phyloP scores from a whole-genome alignment of 1,139 yeast genomes.

The Nakaseomyces sp. region DNA sequence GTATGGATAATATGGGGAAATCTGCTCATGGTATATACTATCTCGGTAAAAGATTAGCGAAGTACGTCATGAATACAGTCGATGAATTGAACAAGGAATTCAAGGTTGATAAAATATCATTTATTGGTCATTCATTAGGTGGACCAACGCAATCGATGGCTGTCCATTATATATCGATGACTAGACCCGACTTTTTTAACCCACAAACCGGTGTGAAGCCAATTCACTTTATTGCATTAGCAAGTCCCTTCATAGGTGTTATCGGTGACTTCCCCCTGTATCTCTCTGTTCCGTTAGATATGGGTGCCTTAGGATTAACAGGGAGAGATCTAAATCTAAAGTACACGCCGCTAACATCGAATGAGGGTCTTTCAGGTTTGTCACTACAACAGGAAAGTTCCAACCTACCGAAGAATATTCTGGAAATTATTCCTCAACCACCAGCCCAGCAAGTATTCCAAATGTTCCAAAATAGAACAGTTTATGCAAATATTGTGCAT shows the following conservation, averaged over 20 bases:
- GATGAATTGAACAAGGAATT: slow-evolving; percentile 31
- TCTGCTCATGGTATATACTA: slow-evolving; percentile 56
- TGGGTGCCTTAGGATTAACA: slow-evolving; percentile 55
- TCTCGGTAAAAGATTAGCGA: slow-evolving; percentile 52
- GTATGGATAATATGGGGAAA: slow-evolving; percentile 49
- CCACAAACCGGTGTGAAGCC: slow-evolving; percentile 37
- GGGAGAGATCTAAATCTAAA: slow-evolving; percentile 53
- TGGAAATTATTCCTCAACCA: slow-evolving; percentile 45
- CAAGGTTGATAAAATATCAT: slow-evolving; percentile 44
- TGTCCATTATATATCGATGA: slow-evolving; percentile 42
- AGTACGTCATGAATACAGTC: slow-evolving; percentile 44
- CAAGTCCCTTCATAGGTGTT: slow-evolving; percentile 56
- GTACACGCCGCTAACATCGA: slow-evolving; percentile 27
- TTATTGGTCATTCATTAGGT: slow-evolving; percentile 59
- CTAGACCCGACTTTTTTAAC: slow-evolving; percentile 47
- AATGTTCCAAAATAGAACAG: slow-evolving; percentile 42
- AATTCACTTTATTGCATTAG: slow-evolving; percentile 47
- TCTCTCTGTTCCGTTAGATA: slow-evolving; percentile 49
- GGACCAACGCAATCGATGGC: slow-evolving; percentile 61
- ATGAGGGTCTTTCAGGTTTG: slow-evolving; percentile 16
- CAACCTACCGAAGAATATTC: slow-evolving; percentile 35
- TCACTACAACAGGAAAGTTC: slow-evolving; percentile 10
- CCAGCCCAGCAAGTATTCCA: slow-evolving; percentile 44
- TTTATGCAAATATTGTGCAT: slow-evolving; percentile 49
- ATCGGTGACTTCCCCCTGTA: slow-evolving; percentile 52